Evolutionary conservation across 2,329 filamentous ascomycete species (phyloP), one percentile per base, ranked within the genome.

Genomic region (Apiospora marii): DNA sequence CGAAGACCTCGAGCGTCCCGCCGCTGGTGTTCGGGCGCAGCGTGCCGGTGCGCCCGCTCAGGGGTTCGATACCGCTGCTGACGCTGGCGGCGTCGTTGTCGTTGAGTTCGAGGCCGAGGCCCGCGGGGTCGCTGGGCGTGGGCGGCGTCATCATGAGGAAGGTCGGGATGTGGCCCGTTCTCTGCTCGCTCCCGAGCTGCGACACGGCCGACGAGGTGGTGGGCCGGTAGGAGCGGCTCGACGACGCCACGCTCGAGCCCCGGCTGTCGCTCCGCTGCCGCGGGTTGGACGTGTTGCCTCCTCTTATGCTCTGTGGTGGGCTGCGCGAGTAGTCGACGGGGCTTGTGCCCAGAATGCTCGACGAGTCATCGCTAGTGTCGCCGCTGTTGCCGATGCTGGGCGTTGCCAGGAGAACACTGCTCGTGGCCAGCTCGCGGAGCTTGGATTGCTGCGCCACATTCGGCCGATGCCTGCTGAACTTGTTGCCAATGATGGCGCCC

Each of bases 401-500:
- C 12, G 84, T 87, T 3, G 87, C 83, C 37, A 86, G 88, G 74
- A 96, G 86, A 27, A 92, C 91, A 48, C 91, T 92, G 78, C 90
- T 93, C 73, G 90, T 95, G n/a, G 94, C 94, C 72, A 97, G 86
- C 81, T 98, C 95, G 58, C 95, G 91, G 46, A 97, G 87, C 74
- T 93, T 92, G 79, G 88, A 93, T 79, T 94, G 92, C 80, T 96
- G 93, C 73, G 93, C 92, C 70, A 91, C 93, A 75, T 87, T 94
- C 1, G 96, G 95, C 4, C 95, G 91, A 80, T 97, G 94, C 79
- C 94, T 94, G 70, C 92, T 94, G 83, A 99, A 94, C 81, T 99
- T 99, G 87, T 99, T 99, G 71, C 96, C 94, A 69, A 99, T 94
- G 76, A 99, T 98, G 72, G 96, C 95, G 48, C 96, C 96, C 0